A percentile compares a stretch with the other conserved stretches of the same genome.
Evolutionary conservation across 2,329 filamentous ascomycete species (phyloP).

Genomic region (Helotiales sp.): DNA sequence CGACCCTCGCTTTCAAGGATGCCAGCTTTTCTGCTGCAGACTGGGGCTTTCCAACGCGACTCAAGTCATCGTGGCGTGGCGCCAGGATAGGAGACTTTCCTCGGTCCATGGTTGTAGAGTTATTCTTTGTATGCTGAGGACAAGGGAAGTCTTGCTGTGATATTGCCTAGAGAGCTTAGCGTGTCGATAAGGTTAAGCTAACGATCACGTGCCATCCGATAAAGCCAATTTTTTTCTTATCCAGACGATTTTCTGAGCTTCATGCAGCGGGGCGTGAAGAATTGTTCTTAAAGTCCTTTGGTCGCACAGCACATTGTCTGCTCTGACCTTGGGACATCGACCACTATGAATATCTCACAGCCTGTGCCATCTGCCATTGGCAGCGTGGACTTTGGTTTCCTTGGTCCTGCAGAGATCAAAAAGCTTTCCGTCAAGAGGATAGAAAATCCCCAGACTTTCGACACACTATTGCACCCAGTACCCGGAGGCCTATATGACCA

Average conservation of each 20-base stretch:
- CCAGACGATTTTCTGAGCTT: not conserved
- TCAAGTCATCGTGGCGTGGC: conserved; percentile 54
- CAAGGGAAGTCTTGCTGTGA: not conserved
- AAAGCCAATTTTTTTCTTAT: not conserved
- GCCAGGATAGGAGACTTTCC: conserved; percentile 51
- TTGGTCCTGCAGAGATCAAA: conserved; percentile 80
- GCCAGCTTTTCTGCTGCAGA: conserved; percentile 67
- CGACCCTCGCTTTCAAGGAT: conserved; percentile 76
- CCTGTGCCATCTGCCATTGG: conserved; percentile 82
- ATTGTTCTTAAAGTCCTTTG: not conserved
- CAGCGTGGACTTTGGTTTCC: conserved; percentile 86
- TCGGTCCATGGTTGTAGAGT: conserved; percentile 50
- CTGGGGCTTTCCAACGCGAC: conserved; percentile 55
- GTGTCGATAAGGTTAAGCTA: too few relatives aligned
- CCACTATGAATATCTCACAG: conserved; percentile 70
- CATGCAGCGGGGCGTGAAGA: conserved; percentile 3
- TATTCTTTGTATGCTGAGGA: not conserved
- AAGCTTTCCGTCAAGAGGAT: conserved; percentile 91
- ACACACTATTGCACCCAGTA: conserved; percentile 84
- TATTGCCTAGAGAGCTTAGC: not conserved
- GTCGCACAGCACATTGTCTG: conserved; percentile 23
- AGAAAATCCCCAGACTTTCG: conserved; percentile 91
- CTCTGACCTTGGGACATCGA: conserved; percentile 7
- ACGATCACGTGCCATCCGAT: not conserved
- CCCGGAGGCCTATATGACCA: conserved; percentile 91